Conservation (phyloP, 306 rosid species). For the Acacia confusa region DNA sequence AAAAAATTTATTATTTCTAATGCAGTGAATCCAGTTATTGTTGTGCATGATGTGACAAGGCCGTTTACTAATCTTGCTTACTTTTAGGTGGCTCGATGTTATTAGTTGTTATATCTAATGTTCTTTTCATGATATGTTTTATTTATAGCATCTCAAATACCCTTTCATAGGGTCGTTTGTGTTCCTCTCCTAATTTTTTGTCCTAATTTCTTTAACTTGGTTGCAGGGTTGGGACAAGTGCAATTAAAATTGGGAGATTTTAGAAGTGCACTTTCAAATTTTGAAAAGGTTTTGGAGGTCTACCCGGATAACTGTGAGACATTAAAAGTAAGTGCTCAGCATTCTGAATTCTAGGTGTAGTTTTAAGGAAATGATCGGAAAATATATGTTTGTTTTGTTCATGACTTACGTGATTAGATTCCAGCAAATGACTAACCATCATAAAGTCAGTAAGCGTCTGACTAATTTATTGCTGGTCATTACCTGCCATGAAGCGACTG, state of each 20-base stretch:
- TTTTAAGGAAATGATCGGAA: slow-evolving; percentile 20
- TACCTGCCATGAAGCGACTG: neutral
- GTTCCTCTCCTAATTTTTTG: slow-evolving; percentile 20
- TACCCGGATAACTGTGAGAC: slow-evolving; percentile 91
- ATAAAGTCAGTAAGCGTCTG: neutral
- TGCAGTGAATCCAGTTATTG: neutral
- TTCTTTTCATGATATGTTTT: neutral
- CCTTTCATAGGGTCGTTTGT: slow-evolving; percentile 13
- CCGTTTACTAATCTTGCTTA: slow-evolving; percentile 7
- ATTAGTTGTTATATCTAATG: slow-evolving; percentile 22
- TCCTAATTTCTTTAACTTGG: slow-evolving; percentile 31
- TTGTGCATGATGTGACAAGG: slow-evolving; percentile 9
- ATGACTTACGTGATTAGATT: slow-evolving; percentile 22
- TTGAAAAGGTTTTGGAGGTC: slow-evolving; percentile 91
- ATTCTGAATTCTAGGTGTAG: slow-evolving; percentile 7
- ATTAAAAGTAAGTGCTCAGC: slow-evolving; percentile 66
- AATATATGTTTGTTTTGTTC: slow-evolving; percentile 14
- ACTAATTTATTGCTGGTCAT: neutral
- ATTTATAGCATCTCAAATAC: slow-evolving; percentile 9
- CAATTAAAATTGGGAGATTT: slow-evolving; percentile 95
- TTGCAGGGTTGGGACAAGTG: slow-evolving; percentile 93
- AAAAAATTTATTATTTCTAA: neutral
- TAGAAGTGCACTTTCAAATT: slow-evolving; percentile 85
- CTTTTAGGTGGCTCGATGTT: slow-evolving; percentile 29
- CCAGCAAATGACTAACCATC: slow-evolving; percentile 9